Conservation (phyloP, 306 rosid genomes). For the Pterocarpus macrocarpus region DNA sequence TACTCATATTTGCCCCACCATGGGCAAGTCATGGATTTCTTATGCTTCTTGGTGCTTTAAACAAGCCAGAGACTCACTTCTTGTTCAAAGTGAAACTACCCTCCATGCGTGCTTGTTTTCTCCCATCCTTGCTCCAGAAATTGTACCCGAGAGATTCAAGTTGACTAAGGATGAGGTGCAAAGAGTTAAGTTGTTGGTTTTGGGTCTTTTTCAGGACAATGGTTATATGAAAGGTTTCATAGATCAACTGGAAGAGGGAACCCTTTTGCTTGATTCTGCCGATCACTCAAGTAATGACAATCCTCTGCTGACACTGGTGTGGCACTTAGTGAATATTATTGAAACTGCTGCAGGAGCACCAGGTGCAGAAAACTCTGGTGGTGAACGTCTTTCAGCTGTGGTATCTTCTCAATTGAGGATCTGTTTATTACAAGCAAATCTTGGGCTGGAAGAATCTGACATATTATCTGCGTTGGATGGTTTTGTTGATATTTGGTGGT, state of each 20-base stretch:
- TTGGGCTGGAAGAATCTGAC: constrained; percentile 65
- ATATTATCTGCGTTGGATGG: constrained; percentile 60
- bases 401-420: constrained; percentile 76
- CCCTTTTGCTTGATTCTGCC: constrained; percentile 55
- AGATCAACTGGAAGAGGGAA: constrained; percentile 60
- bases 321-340: constrained; percentile 72
- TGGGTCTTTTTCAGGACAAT: constrained; percentile 59
- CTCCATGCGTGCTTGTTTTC: constrained; percentile 72
- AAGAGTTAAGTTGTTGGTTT: constrained; percentile 67
- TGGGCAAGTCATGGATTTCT: constrained; percentile 95
- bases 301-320: constrained; percentile 55
- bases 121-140: constrained; percentile 65
- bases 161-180: constrained; percentile 74
- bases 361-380: constrained; percentile 75
- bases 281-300: constrained; percentile 56
- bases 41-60: constrained; percentile 97
- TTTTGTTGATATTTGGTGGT: constrained; percentile 85
- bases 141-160: constrained; percentile 77
- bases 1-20: constrained; percentile 79
- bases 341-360: constrained; percentile 82
- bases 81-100: constrained; percentile 57
- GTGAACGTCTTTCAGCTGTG: constrained; percentile 72
- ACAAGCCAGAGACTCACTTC: constrained; percentile 80
- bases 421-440: constrained; percentile 61
- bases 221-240: constrained; percentile 50